Evolutionary conservation across 805 yeast species (phyloP).

Genomic region (Brettanomyces naardenensis): DNA sequence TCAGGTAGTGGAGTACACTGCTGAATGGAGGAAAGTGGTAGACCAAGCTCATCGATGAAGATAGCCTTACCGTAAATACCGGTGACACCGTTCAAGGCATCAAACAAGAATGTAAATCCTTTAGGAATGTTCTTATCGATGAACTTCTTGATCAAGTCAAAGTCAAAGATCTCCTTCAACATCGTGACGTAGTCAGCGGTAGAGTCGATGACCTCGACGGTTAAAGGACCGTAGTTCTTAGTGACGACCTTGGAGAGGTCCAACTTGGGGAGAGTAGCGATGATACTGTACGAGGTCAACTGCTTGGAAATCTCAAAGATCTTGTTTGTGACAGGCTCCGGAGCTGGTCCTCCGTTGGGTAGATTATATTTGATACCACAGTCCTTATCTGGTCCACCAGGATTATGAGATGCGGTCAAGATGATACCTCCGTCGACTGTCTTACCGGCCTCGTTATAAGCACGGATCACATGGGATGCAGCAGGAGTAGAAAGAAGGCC

Average conservation of each 20-base stretch:
- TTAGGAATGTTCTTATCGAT: conserved; percentile 41
- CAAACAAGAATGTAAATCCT: conserved; percentile 72
- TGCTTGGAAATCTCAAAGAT: conserved; percentile 64
- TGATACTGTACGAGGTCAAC: conserved; percentile 52
- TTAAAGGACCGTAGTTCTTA: conserved; percentile 45
- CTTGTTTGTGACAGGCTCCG: conserved; percentile 85
- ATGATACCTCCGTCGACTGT: conserved; percentile 88
- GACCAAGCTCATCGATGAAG: conserved; percentile 77
- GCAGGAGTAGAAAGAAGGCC: conserved; percentile 95
- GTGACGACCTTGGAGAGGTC: conserved; percentile 56
- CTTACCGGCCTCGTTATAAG: conserved; percentile 33
- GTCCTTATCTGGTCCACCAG: conserved; percentile 92
- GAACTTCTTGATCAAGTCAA: conserved; percentile 68
- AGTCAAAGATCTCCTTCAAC: conserved; percentile 83
- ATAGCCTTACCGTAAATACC: conserved; percentile 91
- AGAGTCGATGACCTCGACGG: conserved; percentile 77
- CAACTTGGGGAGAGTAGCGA: conserved; percentile 51
- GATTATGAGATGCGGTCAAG: conserved; percentile 93
- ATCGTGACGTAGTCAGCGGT: conserved; percentile 70
- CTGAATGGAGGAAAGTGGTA: conserved; percentile 65
- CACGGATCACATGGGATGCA: conserved; percentile 86
- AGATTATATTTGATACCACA: conserved; percentile 94
- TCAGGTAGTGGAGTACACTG: conserved; percentile 77
- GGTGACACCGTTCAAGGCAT: conserved; percentile 90
- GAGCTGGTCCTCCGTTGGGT: conserved; percentile 97